Percentiles rank a stretch among this genome's conserved stretches.
phyloP scores from a whole-genome alignment of 2,329 filamentous ascomycete genomes.

The Lachnellula cervina region DNA sequence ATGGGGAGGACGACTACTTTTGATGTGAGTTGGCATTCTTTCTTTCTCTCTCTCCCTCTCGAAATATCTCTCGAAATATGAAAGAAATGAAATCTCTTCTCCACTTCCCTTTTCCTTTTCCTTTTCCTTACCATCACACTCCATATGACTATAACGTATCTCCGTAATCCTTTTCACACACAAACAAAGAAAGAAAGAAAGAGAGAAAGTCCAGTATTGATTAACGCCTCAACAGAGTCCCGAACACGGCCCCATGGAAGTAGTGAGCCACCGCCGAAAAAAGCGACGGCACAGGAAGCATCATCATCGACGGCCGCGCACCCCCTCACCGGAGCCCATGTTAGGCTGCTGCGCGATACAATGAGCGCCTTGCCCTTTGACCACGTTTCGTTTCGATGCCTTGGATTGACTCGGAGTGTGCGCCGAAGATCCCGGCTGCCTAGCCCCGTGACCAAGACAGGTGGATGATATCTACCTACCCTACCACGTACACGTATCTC shows the following conservation, averaged over 20 bases:
- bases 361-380: neutral
- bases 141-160: neutral
- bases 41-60: too few relatives aligned
- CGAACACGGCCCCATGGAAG: neutral
- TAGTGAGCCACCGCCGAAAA: neutral
- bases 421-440: too few relatives aligned
- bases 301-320: neutral
- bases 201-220: neutral
- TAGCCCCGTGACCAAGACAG: too few relatives aligned
- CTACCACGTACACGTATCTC: too few relatives aligned
- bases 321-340: neutral
- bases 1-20: neutral
- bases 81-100: too few relatives aligned
- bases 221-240: neutral
- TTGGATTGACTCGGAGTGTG: too few relatives aligned
- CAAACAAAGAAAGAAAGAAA: too few relatives aligned
- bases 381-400: too few relatives aligned
- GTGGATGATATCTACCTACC: too few relatives aligned
- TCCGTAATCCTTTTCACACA: too few relatives aligned
- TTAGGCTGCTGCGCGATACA: neutral
- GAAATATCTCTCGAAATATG: too few relatives aligned
- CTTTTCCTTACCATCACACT: neutral
- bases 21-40: neutral
- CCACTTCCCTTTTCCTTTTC: too few relatives aligned
- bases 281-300: neutral